Percentiles rank a stretch among this genome's conserved stretches.
Conservation (phyloP, 805 yeast species). For the Jamesozyma lodderae region DNA sequence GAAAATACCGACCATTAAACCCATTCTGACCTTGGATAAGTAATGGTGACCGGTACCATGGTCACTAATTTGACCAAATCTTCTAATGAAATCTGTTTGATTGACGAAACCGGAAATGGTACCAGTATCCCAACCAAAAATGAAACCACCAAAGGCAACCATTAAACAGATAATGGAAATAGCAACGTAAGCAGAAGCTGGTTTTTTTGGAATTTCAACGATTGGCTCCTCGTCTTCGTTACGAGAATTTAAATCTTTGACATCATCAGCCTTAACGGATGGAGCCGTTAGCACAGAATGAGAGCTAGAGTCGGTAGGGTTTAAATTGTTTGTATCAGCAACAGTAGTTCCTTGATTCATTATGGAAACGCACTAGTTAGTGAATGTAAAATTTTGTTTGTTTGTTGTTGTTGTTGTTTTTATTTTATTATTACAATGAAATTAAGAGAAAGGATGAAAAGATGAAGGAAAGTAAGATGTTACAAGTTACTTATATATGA, state of each 20-base stretch:
- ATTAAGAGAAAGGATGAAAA: too few relatives aligned
- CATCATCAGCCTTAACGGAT: background rate
- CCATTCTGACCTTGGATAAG: conserved; percentile 36
- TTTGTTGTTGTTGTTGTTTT: too few relatives aligned
- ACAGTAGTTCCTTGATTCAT: conserved; percentile 41
- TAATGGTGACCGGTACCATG: conserved; percentile 34
- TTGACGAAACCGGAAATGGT: conserved; percentile 67
- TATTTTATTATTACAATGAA: too few relatives aligned
- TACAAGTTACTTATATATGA: too few relatives aligned
- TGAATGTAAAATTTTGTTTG: conserved; percentile 53
- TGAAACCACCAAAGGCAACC: conserved; percentile 35
- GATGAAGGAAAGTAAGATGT: too few relatives aligned
- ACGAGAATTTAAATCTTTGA: background rate
- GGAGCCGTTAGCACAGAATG: background rate
- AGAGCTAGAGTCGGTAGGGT: background rate
- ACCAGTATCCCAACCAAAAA: conserved; percentile 74
- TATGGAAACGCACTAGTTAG: conserved; percentile 61
- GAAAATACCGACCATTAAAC: conserved; percentile 1
- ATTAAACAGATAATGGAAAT: conserved; percentile 27
- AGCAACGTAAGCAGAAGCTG: conserved; percentile 10
- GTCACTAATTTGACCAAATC: conserved; percentile 44
- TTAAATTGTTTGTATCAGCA: background rate
- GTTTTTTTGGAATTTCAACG: conserved; percentile 26
- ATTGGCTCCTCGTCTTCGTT: background rate
- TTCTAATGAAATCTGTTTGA: conserved; percentile 40